Conservation (phyloP, 2,329 filamentous ascomycete species). For the Fusarium musae region DNA sequence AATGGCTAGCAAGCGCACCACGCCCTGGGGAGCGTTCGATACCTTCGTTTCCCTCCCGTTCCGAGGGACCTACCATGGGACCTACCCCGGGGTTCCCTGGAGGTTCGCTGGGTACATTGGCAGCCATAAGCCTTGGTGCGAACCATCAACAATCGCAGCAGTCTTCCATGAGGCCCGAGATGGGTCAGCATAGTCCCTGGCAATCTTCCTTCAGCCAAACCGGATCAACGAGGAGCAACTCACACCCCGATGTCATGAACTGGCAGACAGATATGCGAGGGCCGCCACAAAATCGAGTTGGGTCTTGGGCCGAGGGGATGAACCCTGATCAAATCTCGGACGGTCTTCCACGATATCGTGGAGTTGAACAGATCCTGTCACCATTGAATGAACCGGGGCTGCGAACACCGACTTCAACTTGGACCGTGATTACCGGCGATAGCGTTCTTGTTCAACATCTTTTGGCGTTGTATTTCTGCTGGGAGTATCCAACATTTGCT, state of each 20-base stretch:
- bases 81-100: slow-evolving; percentile 46
- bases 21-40: slow-evolving; percentile 47
- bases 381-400: slow-evolving; percentile 57
- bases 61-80: slow-evolving; percentile 32
- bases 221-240: slow-evolving; percentile 58
- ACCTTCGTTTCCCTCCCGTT: slow-evolving; percentile 42
- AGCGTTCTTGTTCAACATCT: slow-evolving; percentile 69
- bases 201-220: slow-evolving; percentile 60
- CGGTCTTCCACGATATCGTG: slow-evolving; percentile 50
- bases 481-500: slow-evolving; percentile 80
- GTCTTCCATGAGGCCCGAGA: slow-evolving; percentile 50
- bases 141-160: slow-evolving; percentile 48
- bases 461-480: slow-evolving; percentile 76
- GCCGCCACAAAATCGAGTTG: slow-evolving; percentile 59
- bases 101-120: slow-evolving; percentile 42
- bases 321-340: slow-evolving; percentile 48
- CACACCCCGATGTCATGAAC: slow-evolving; percentile 59
- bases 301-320: slow-evolving; percentile 61
- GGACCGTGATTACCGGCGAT: slow-evolving; percentile 72
- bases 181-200: slow-evolving; percentile 61
- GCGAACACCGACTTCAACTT: slow-evolving; percentile 58
- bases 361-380: slow-evolving; percentile 61
- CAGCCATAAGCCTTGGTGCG: slow-evolving; percentile 48
- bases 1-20: slow-evolving; percentile 58
- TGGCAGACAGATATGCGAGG: slow-evolving; percentile 56